Evolutionary conservation across 2,329 filamentous ascomycete species (phyloP).

Genomic region (Canariomyces notabilis): DNA sequence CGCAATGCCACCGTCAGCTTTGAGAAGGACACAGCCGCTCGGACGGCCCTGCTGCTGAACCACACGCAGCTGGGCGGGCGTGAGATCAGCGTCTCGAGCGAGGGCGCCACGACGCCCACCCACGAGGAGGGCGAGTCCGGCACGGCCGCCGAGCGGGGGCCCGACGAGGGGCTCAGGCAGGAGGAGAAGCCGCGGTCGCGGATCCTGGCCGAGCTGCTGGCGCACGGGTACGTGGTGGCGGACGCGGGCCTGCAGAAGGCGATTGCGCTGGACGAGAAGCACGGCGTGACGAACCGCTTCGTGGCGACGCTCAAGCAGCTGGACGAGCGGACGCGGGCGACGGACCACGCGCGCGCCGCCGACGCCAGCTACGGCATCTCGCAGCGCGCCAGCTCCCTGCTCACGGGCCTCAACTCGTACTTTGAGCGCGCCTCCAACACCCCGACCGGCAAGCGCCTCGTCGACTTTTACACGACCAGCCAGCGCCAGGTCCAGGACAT

Average conservation of each 20-base stretch:
- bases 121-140: conserved; percentile 47
- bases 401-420: conserved; percentile 72
- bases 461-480: conserved; percentile 78
- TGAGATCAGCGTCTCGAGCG: conserved; percentile 70
- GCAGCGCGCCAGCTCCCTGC: conserved; percentile 61
- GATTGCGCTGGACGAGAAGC: conserved; percentile 82
- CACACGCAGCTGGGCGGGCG: conserved; percentile 90
- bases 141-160: conserved; percentile 49
- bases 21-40: conserved; percentile 93
- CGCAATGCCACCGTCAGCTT: conserved; percentile 92
- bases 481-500: conserved; percentile 92
- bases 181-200: conserved; percentile 95
- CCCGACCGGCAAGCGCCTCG: conserved; percentile 81
- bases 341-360: conserved; percentile 75
- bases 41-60: conserved; percentile 93
- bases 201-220: conserved; percentile 93
- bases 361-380: conserved; percentile 82
- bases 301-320: conserved; percentile 68
- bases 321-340: conserved; percentile 81
- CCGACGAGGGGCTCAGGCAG: conserved; percentile 73
- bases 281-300: conserved; percentile 80
- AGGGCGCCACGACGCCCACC: conserved; percentile 51
- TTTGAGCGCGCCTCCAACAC: conserved; percentile 90
- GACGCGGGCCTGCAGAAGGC: conserved; percentile 71
- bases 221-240: conserved; percentile 84